Percentiles rank a stretch among this genome's conserved stretches.
Evolutionary conservation across 2,329 filamentous ascomycete species (phyloP).

Genomic region (Curvularia sp.): DNA sequence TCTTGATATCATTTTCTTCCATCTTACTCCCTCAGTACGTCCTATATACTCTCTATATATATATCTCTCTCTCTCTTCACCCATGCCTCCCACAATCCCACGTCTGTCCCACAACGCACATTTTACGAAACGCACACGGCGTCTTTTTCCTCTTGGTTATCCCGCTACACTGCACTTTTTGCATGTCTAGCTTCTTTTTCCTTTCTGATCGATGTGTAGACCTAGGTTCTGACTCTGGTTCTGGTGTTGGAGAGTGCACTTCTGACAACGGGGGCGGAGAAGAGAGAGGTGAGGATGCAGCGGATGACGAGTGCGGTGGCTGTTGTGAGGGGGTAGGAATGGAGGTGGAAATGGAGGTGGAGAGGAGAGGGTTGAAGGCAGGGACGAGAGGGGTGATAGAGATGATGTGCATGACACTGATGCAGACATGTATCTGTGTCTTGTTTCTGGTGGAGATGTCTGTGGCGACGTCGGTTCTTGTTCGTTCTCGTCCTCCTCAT

Average conservation of each 20-base stretch:
- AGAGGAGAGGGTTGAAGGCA: neutral
- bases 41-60: neutral
- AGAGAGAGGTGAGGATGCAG: neutral
- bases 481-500: too few species aligned
- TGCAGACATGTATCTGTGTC: too few species aligned
- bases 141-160: neutral
- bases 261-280: neutral
- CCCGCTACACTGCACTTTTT: neutral
- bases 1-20: too few species aligned
- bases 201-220: neutral
- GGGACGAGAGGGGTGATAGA: neutral
- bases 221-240: neutral
- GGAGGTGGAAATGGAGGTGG: neutral
- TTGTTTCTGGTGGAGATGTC: neutral
- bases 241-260: neutral
- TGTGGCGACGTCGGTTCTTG: too few species aligned
- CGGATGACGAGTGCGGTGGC: neutral
- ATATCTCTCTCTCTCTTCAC: neutral
- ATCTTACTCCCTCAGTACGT: neutral
- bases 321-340: neutral
- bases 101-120: neutral
- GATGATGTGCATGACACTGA: too few species aligned
- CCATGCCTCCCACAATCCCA: slow-evolving; percentile 11
- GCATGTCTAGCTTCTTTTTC: too few species aligned
- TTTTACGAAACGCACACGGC: neutral